phyloP scores from a whole-genome alignment of 768 basidiomycete genomes.

The Phlegmacium glaucopus region DNA sequence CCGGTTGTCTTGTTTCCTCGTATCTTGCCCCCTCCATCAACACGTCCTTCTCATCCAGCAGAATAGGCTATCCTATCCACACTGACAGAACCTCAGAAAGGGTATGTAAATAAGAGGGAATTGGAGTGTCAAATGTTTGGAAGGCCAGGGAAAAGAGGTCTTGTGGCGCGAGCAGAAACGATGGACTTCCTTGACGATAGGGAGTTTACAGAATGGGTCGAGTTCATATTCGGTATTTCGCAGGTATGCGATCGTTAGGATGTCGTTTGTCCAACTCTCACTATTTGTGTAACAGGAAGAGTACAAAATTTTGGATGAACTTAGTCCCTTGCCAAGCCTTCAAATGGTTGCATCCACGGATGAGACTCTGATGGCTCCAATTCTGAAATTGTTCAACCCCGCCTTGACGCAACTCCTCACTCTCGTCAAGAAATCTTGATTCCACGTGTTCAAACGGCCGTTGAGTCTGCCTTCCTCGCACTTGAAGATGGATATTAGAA shows the following conservation, averaged over 20 bases:
- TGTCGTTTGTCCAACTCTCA: neutral
- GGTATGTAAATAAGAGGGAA: slow-evolving; percentile 81
- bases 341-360: no score
- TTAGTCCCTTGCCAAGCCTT: no score
- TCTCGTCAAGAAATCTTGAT: no score
- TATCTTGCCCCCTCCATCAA: no score
- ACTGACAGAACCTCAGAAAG: slow-evolving; percentile 73
- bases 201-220: slow-evolving; percentile 77
- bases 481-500: slow-evolving; percentile 90
- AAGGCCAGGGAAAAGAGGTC: slow-evolving; percentile 64
- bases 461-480: slow-evolving; percentile 58
- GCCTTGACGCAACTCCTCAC: no score
- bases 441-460: no score
- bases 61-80: slow-evolving; percentile 59
- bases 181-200: slow-evolving; percentile 62
- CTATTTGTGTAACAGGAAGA: slow-evolving; percentile 47
- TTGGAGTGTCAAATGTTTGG: slow-evolving; percentile 75
- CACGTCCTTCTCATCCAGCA: no score
- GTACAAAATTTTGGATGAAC: slow-evolving; percentile 57
- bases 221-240: slow-evolving; percentile 58
- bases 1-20: no score
- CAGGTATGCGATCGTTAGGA: slow-evolving; percentile 42
- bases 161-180: slow-evolving; percentile 68
- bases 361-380: no score
- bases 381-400: no score